phyloP scores from a whole-genome alignment of 768 basidiomycete species.

The Dentipellis sp. region DNA sequence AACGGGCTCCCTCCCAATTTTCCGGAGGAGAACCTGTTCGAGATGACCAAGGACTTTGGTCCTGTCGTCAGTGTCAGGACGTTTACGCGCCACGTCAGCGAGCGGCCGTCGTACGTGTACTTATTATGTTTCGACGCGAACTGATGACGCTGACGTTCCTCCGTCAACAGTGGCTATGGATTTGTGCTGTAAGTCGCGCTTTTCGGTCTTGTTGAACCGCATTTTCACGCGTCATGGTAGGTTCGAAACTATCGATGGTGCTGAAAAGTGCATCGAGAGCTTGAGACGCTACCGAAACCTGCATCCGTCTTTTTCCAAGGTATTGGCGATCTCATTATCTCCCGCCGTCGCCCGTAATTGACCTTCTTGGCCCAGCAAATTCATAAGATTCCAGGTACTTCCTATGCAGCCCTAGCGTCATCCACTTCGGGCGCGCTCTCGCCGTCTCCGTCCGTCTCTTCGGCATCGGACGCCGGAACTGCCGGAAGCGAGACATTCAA shows the following conservation, averaged over 20 bases:
- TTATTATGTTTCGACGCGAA: conserved; percentile 8
- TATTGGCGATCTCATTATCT: conserved; percentile 18
- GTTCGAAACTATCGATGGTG: conserved; percentile 57
- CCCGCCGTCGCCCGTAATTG: not conserved
- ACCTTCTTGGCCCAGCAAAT: conserved; percentile 33
- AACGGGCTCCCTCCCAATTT: conserved; percentile 81
- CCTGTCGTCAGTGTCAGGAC: conserved; percentile 70
- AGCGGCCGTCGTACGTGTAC: conserved; percentile 44
- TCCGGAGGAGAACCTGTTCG: conserved; percentile 70
- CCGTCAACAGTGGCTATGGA: conserved; percentile 53
- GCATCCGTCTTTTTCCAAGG: conserved; percentile 86
- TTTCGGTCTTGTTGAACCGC: not conserved
- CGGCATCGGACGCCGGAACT: conserved; percentile 2
- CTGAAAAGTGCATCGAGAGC: conserved; percentile 64
- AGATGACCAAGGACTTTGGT: conserved; percentile 65
- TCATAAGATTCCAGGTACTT: conserved; percentile 78
- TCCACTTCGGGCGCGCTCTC: conserved; percentile 1
- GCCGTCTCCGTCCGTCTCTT: conserved; percentile 5
- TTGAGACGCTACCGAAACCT: conserved; percentile 66
- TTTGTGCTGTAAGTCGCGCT: conserved; percentile 58
- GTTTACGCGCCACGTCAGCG: conserved; percentile 76
- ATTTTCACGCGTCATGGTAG: conserved; percentile 26
- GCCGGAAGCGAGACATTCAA: conserved; percentile 42
- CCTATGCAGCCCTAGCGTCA: conserved; percentile 33
- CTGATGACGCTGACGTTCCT: not conserved